These are phyloP conservation scores for Boletus patriciae DNA, from an alignment of 768 basidiomycete genomes.

Conservation along the genomic window DNA sequence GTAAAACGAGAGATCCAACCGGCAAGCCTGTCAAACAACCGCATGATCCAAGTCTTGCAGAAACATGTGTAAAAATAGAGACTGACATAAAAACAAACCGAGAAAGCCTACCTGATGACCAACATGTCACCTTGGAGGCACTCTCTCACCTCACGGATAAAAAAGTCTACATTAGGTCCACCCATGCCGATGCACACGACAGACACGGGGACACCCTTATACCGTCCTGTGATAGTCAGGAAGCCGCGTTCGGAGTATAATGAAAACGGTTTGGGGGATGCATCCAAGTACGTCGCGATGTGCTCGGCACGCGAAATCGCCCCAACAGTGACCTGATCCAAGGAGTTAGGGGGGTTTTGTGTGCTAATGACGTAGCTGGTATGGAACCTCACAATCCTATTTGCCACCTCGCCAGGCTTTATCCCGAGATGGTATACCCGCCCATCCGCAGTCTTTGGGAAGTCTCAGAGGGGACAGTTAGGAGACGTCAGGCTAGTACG, in stretches of 20 bases:
- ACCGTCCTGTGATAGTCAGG: slow-evolving; percentile 67
- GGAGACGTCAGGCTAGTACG: not conserved
- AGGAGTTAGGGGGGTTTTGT: not conserved
- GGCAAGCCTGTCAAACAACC: slow-evolving; percentile 66
- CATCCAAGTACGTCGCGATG: slow-evolving; percentile 62
- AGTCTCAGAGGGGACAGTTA: slow-evolving; percentile 46
- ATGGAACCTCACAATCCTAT: slow-evolving; percentile 59
- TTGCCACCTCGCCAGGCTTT: slow-evolving; percentile 74
- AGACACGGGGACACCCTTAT: slow-evolving; percentile 61
- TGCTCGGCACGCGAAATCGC: slow-evolving; percentile 62
- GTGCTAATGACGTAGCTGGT: not conserved
- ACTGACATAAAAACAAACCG: not conserved
- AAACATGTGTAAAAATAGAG: not conserved
- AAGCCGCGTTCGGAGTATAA: slow-evolving; percentile 75
- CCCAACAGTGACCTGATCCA: slow-evolving; percentile 67
- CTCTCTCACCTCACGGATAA: slow-evolving; percentile 78
- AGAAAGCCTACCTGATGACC: slow-evolving; percentile 43
- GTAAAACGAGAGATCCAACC: slow-evolving; percentile 76
- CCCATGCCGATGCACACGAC: slow-evolving; percentile 87
- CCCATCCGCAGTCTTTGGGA: slow-evolving; percentile 69
- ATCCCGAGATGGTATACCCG: slow-evolving; percentile 82
- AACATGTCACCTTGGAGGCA: slow-evolving; percentile 63
- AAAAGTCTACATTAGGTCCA: slow-evolving; percentile 79
- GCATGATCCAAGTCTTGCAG: slow-evolving; percentile 73
- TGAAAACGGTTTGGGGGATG: slow-evolving; percentile 56